phyloP scores from a whole-genome alignment of 768 basidiomycete species.

The Galerina sulciceps region DNA sequence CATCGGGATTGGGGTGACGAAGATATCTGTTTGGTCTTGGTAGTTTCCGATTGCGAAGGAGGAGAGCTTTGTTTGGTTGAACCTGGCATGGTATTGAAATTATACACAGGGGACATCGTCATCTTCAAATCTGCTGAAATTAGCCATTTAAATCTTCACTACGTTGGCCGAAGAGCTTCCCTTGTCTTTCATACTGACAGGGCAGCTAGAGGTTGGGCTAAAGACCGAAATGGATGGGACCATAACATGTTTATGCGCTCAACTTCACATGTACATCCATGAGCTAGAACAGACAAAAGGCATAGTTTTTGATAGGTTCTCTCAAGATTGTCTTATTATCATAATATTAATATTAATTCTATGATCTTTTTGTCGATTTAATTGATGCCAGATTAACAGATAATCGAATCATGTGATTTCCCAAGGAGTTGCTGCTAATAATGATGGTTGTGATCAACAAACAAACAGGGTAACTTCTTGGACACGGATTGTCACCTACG shows the following conservation, averaged over 20 bases:
- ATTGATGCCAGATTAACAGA: no score
- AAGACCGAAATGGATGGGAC: slow-evolving; percentile 7
- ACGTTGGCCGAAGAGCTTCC: slow-evolving; percentile 21
- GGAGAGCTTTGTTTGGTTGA: slow-evolving; percentile 27
- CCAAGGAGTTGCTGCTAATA: no score
- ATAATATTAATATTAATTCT: no score
- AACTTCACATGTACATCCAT: no score
- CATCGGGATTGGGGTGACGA: slow-evolving; percentile 23
- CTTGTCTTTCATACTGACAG: slow-evolving; percentile 25
- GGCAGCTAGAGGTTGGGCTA: neutral
- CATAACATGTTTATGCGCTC: neutral
- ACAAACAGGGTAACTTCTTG: no score
- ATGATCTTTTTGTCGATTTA: no score
- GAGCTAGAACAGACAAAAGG: no score
- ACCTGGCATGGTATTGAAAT: slow-evolving; percentile 21
- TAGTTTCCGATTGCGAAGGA: slow-evolving; percentile 21
- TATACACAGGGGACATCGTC: slow-evolving; percentile 18
- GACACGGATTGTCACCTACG: no score
- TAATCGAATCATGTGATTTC: no score
- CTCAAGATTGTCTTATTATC: no score
- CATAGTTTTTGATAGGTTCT: no score
- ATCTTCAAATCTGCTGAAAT: slow-evolving; percentile 22
- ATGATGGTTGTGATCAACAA: no score
- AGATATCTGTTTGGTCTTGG: slow-evolving; percentile 26
- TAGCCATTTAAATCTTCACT: slow-evolving; percentile 29